Percentiles rank a stretch among this genome's conserved stretches.
These are phyloP conservation scores for Pseudoneurospora amorphoporcata DNA, from an alignment of 495 filamentous ascomycete species.

Conservation along the genomic window DNA sequence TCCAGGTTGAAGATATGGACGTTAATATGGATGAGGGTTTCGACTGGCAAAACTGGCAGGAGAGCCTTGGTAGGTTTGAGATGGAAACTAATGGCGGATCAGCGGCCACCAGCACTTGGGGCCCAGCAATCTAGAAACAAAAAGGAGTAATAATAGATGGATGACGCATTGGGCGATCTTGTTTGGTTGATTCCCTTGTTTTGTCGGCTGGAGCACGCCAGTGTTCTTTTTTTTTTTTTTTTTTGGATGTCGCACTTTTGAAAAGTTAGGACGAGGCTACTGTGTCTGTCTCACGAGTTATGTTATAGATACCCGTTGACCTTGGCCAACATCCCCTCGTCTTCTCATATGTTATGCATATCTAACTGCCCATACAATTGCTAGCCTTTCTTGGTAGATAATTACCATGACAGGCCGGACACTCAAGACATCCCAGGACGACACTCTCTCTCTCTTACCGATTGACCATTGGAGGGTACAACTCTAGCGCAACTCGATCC, in stretches of 20 bases:
- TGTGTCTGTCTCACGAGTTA: not conserved
- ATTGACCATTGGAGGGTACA: no score
- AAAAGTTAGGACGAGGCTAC: not conserved
- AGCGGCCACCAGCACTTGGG: slow-evolving; percentile 12
- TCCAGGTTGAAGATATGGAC: slow-evolving; percentile 25
- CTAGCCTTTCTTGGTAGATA: no score
- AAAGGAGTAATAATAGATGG: not conserved
- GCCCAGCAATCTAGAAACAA: not conserved
- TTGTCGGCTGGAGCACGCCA: not conserved
- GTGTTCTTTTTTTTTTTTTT: not conserved
- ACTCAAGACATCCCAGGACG: no score
- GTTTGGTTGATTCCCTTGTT: not conserved
- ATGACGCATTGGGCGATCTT: not conserved
- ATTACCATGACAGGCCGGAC: no score
- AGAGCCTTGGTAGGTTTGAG: slow-evolving; percentile 25
- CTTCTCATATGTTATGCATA: no score
- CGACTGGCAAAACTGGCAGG: slow-evolving; percentile 40
- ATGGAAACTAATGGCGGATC: slow-evolving; percentile 18
- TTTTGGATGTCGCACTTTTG: not conserved
- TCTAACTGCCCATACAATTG: no score
- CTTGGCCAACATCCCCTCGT: no score
- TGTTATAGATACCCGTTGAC: not conserved
- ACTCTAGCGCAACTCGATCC: no score
- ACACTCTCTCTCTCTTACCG: no score
- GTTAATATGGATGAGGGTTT: slow-evolving; percentile 34